Base-by-base conservation (phyloP, 1,139 yeast genomes). In the Candida glucosophila region DNA sequence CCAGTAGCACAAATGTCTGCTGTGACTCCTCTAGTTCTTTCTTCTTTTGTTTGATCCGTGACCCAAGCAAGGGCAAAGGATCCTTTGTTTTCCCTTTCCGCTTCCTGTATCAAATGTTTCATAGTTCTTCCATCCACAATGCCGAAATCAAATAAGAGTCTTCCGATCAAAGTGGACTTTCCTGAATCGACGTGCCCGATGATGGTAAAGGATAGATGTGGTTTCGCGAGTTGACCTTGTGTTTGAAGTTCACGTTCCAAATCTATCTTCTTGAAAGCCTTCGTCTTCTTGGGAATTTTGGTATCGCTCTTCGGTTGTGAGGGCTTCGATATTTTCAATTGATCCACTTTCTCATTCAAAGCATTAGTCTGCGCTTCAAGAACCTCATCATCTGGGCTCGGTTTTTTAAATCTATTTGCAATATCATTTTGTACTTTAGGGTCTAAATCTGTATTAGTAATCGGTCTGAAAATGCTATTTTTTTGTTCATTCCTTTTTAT, bases 101-200 rank as follows among this genome's bases (percentile, higher is more conserved):
- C 78, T 43, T 90, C 96, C 38, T 76, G 73, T 29, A 82, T 74
- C 35, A 82, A 58, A 45, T 80, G 83, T 43, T 81, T 77, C 14
- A 88, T 73, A 1, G 85, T 73, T 31, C 77, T 74, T 24, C 77
- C 72, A 41, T 83, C 90, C 4, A 92, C 82, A 2, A 81, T 79
- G 4, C 92, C 88, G 13, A 75, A 58, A 42, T 90, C 97, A 32
- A 77, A 77, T 22, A 92, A 51, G 22, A 92, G 52, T 31, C 98
- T 63, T 6, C 99, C 99, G 73, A 92, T 80, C 18, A 92, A 59
- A 0, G 99, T 92, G 3, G 95, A 85, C 49, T 92, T 92, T 7
- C 99, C 99, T 0, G 97, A 94, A 56, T 92, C 99, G 12, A 92
- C 97, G 55, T 92, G 98, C 3, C 99, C 98, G 34, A 82, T 75